These are phyloP conservation scores for Epichloe bromicola DNA, from an alignment of 2,329 filamentous ascomycete genomes.

Conservation along the genomic window DNA sequence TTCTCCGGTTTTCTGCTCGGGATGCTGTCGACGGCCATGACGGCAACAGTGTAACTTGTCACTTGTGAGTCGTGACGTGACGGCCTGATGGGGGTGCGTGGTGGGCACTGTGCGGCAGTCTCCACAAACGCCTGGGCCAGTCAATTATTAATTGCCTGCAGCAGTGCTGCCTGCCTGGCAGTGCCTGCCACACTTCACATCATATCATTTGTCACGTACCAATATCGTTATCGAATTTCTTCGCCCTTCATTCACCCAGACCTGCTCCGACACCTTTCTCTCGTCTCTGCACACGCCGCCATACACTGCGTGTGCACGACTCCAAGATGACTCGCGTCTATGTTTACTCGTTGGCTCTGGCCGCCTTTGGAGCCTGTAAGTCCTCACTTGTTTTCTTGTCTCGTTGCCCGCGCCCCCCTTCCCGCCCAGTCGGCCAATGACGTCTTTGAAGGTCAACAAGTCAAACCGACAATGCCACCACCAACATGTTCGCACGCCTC, in stretches of 20 bases:
- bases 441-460: conserved; percentile 7
- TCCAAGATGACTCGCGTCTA: conserved; percentile 29
- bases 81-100: background rate
- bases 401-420: too few species aligned
- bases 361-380: conserved; percentile 31
- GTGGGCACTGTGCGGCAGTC: too few species aligned
- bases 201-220: background rate
- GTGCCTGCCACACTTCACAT: background rate
- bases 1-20: background rate
- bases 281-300: background rate
- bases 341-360: conserved; percentile 29
- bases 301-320: background rate
- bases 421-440: conserved; percentile 9
- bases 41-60: too few species aligned
- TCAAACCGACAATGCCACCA: background rate
- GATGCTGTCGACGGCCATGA: background rate
- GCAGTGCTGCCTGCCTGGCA: background rate
- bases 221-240: background rate
- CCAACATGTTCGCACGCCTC: background rate
- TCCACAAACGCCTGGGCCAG: too few species aligned
- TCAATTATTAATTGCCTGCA: too few species aligned
- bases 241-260: background rate
- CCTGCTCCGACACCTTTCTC: background rate
- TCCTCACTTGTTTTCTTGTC: conserved; percentile 7
- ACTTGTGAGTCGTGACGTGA: too few species aligned